Percentiles rank a stretch among this genome's conserved stretches.
phyloP scores from a whole-genome alignment of 352 stramenopile species.

The Pythium oligandrum region DNA sequence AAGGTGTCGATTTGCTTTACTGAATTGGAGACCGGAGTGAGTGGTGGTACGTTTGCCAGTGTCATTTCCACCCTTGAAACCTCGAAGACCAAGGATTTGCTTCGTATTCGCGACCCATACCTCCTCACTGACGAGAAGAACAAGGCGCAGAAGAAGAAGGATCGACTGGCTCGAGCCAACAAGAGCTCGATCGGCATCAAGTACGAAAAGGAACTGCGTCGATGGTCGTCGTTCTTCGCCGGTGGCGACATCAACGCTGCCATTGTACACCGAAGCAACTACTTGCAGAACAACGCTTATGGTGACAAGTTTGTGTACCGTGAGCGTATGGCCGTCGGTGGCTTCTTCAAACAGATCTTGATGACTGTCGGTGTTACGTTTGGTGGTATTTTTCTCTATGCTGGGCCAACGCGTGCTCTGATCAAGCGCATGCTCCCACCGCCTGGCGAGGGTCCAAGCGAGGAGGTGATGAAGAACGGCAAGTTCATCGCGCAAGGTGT shows the following conservation, averaged over 20 bases:
- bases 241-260: constrained; percentile 68
- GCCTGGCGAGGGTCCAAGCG: constrained; percentile 61
- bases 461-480: constrained; percentile 59
- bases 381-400: constrained; percentile 24
- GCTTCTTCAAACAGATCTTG: constrained; percentile 21
- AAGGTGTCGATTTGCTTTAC: constrained; percentile 32
- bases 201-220: constrained; percentile 48
- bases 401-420: constrained; percentile 42
- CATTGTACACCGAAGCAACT: constrained; percentile 62
- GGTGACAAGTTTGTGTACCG: constrained; percentile 40
- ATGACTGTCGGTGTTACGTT: constrained; percentile 24
- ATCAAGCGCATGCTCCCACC: constrained; percentile 52
- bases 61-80: constrained; percentile 24
- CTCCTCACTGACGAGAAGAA: constrained; percentile 27
- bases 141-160: constrained; percentile 14
- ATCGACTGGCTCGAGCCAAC: constrained; percentile 12
- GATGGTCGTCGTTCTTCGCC: constrained; percentile 50
- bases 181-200: constrained; percentile 24
- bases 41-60: constrained; percentile 40
- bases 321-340: constrained; percentile 33
- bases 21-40: constrained; percentile 22
- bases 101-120: constrained; percentile 27
- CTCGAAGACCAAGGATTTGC: constrained; percentile 7
- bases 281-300: constrained; percentile 46
- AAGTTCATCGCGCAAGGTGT: constrained; percentile 48